Conservation (phyloP, 371 early-diverging fungal genomes). For the Mucor velutinosus region DNA sequence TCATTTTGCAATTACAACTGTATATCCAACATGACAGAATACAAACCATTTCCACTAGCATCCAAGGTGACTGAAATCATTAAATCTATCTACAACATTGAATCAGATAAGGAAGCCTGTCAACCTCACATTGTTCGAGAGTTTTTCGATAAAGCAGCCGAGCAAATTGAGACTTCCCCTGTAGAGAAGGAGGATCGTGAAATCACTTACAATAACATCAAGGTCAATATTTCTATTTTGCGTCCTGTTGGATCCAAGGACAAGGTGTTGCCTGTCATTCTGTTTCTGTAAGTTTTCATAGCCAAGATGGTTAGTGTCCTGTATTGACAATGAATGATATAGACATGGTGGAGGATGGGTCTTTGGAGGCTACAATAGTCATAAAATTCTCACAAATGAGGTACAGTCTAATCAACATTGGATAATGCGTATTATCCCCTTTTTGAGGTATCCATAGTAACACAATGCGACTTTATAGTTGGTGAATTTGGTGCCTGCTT, state of each 20-base stretch:
- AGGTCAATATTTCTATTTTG: slow-evolving; percentile 16
- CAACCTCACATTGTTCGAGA: slow-evolving; percentile 6
- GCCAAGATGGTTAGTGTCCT: neutral
- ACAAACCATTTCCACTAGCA: slow-evolving; percentile 5
- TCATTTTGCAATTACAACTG: neutral
- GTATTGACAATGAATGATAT: neutral
- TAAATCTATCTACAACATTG: neutral
- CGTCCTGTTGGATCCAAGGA: slow-evolving; percentile 12
- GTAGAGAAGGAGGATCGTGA: slow-evolving; percentile 14
- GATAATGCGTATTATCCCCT: neutral
- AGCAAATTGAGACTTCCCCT: neutral
- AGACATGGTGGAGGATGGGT: slow-evolving; percentile 27
- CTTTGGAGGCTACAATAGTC: slow-evolving; percentile 4
- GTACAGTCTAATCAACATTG: neutral
- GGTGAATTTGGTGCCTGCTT: slow-evolving; percentile 12
- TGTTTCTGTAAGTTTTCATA: slow-evolving; percentile 14
- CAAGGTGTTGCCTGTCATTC: slow-evolving; percentile 16
- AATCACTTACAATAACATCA: neutral
- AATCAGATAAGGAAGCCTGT: slow-evolving; percentile 11
- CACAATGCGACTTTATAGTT: slow-evolving; percentile 1
- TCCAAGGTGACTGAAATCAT: neutral
- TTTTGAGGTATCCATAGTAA: neutral
- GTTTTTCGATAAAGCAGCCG: neutral
- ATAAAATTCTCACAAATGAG: slow-evolving; percentile 11
- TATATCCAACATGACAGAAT: neutral